These are phyloP conservation scores for Yamadazyma sp. DNA, from an alignment of 805 yeast species.

Conservation along the genomic window DNA sequence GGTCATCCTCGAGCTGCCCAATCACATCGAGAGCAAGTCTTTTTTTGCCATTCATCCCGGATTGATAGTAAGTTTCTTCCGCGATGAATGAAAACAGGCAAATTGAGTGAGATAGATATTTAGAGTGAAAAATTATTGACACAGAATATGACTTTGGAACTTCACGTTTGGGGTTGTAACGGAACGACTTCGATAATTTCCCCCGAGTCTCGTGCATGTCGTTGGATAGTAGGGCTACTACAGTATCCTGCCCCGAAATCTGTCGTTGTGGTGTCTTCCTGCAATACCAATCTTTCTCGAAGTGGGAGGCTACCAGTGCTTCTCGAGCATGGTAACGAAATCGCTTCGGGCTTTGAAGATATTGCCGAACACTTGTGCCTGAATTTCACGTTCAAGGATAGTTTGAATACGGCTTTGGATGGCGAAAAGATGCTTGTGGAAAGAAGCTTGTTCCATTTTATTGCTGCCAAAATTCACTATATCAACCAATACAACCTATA, in stretches of 20 bases:
- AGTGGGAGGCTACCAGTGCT: conserved; percentile 53
- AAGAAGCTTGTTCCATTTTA: conserved; percentile 42
- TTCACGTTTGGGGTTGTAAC: conserved; percentile 56
- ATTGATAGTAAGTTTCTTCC: no score
- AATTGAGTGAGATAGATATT: no score
- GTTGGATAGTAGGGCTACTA: conserved; percentile 39
- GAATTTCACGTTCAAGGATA: not conserved
- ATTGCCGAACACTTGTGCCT: conserved; percentile 14
- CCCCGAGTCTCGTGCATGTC: conserved; percentile 51
- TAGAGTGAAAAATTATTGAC: conserved; percentile 2
- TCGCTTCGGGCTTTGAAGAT: conserved; percentile 20
- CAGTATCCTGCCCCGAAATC: no score
- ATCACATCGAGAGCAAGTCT: conserved; percentile 45
- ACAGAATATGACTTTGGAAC: conserved; percentile 5
- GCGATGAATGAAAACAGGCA: not conserved
- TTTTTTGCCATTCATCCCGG: conserved; percentile 2
- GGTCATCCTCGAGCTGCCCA: conserved; percentile 57
- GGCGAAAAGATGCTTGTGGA: conserved; percentile 1
- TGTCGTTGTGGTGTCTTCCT: conserved; percentile 48
- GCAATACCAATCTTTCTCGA: conserved; percentile 55
- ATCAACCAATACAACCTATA: conserved; percentile 54
- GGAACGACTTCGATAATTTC: conserved; percentile 44
- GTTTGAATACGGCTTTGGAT: not conserved
- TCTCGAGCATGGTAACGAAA: conserved; percentile 16
- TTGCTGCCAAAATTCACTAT: conserved; percentile 41